Percentiles rank a stretch among this genome's conserved stretches.
Conservation (phyloP, 345 rosid species). For the Bruguiera gymnorhiza region DNA sequence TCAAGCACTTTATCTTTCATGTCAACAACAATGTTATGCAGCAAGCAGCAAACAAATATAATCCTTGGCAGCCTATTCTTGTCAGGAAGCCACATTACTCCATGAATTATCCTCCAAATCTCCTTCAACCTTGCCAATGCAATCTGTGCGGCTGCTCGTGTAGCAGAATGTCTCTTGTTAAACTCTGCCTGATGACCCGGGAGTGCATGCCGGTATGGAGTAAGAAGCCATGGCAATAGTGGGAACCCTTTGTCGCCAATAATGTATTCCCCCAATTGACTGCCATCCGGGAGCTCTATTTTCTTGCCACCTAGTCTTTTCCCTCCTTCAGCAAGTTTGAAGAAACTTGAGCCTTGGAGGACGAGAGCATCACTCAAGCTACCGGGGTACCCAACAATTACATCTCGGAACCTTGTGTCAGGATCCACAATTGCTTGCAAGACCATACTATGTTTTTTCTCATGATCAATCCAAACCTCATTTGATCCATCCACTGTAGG, state of each 20-base stretch:
- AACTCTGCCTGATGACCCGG: conserved; percentile 36
- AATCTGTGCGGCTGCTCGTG: conserved; percentile 42
- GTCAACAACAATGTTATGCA: conserved; percentile 60
- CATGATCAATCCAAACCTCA: conserved; percentile 48
- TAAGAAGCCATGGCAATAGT: conserved; percentile 50
- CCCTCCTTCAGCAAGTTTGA: conserved; percentile 40
- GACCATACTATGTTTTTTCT: conserved; percentile 59
- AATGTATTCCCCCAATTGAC: conserved; percentile 51
- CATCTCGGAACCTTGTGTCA: conserved; percentile 53
- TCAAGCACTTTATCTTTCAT: conserved; percentile 44
- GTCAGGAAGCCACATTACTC: conserved; percentile 72
- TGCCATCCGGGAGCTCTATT: conserved; percentile 33
- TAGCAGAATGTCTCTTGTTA: conserved; percentile 40
- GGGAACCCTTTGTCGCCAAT: conserved; percentile 60
- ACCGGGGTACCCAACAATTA: conserved; percentile 70
- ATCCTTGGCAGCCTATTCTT: conserved; percentile 56
- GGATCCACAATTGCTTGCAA: conserved; percentile 61
- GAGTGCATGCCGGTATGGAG: conserved; percentile 44
- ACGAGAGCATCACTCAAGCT: conserved; percentile 36
- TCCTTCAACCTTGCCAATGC: conserved; percentile 57
- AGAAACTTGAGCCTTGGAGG: conserved; percentile 49
- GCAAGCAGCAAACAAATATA: conserved; percentile 63
- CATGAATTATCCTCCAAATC: conserved; percentile 54
- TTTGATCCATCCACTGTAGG: conserved; percentile 43
- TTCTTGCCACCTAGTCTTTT: conserved; percentile 45